These are phyloP conservation scores for Neurospora sp. DNA, from an alignment of 495 filamentous ascomycete species.

Conservation along the genomic window DNA sequence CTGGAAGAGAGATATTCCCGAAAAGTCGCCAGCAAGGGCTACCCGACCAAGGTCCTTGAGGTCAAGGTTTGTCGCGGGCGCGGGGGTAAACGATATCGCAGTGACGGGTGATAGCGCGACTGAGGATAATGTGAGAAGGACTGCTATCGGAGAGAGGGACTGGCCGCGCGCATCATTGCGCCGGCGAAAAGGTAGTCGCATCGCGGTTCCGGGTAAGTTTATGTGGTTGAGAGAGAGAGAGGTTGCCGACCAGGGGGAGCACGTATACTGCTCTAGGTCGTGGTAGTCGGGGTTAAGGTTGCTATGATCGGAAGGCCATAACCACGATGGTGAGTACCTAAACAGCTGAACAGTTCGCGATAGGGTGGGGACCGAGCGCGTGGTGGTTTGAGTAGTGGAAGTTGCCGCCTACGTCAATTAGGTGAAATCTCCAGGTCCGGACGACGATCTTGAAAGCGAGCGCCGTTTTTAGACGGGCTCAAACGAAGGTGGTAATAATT, in stretches of 20 bases:
- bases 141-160: slow-evolving; percentile 11
- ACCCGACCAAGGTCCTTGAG: slow-evolving; percentile 73
- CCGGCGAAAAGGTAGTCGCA: slow-evolving; percentile 29
- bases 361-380: background rate
- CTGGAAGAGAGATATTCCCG: slow-evolving; percentile 80
- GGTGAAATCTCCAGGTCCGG: background rate
- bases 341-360: background rate
- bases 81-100: slow-evolving; percentile 61
- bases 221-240: background rate
- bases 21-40: slow-evolving; percentile 82
- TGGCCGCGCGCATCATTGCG: slow-evolving; percentile 26
- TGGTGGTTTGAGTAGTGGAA: background rate
- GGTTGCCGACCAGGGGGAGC: slow-evolving; percentile 13
- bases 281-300: slow-evolving; percentile 8
- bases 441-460: slow-evolving; percentile 1
- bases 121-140: slow-evolving; percentile 29
- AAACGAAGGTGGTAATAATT: background rate
- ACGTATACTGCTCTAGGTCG: slow-evolving; percentile 10
- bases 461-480: background rate
- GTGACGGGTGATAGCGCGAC: slow-evolving; percentile 34
- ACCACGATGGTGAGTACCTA: background rate
- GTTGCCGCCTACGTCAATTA: slow-evolving; percentile 1
- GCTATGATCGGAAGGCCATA: slow-evolving; percentile 16
- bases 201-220: slow-evolving; percentile 16
- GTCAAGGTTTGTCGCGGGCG: slow-evolving; percentile 71